Evolutionary conservation across 169 alveolate genomes (phyloP).

Genomic region (Amoebophrya sp.): DNA sequence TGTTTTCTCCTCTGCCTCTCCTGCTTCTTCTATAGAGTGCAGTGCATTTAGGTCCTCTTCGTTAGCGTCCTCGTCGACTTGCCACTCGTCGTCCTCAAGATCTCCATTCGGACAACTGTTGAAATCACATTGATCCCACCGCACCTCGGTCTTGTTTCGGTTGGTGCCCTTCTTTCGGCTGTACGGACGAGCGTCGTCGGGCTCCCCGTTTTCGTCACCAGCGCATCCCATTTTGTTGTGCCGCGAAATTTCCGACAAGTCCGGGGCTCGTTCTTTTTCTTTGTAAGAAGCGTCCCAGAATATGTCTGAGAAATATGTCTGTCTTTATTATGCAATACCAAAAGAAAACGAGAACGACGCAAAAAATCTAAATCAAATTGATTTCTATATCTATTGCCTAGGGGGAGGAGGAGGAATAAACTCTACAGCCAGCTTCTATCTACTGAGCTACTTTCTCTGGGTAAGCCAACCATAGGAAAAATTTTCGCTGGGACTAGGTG

Average conservation of each 20-base stretch:
- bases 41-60: background rate
- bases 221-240: background rate
- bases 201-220: background rate
- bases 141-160: background rate
- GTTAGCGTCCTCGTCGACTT: background rate
- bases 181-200: background rate
- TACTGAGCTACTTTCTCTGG: too few relatives aligned
- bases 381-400: too few relatives aligned
- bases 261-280: too few relatives aligned
- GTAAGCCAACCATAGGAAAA: too few relatives aligned
- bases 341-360: too few relatives aligned
- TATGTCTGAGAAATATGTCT: too few relatives aligned
- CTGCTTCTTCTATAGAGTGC: background rate
- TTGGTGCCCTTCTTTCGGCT: background rate
- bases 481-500: too few relatives aligned
- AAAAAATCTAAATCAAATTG: too few relatives aligned
- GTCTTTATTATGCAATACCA: too few relatives aligned
- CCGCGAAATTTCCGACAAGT: background rate
- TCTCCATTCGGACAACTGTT: background rate
- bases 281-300: too few relatives aligned
- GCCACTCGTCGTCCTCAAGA: constrained; percentile 1
- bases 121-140: background rate
- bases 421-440: too few relatives aligned
- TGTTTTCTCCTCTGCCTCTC: background rate
- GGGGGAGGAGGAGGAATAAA: too few relatives aligned